Base-by-base conservation (phyloP, 2,329 filamentous ascomycete genomes). In the Arachnopeziza araneosa region DNA sequence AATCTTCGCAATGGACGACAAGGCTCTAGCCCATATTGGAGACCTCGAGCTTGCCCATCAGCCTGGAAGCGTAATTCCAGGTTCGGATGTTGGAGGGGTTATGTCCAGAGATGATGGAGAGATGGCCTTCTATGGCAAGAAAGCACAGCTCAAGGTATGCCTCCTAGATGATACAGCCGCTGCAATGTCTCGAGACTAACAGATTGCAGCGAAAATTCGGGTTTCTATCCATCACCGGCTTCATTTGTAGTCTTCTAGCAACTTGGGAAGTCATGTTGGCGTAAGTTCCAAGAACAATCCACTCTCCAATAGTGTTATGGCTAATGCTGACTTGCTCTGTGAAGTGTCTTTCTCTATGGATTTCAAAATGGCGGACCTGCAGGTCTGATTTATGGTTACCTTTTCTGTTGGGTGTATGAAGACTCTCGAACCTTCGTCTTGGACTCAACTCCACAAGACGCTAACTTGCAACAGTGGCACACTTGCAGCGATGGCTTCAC, bases 121-220 rank as follows among this genome's bases (percentile, higher is more conserved):
- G 49, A 67, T 69, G 61, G 67, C 67, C 50, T 66, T 62, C 53
- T 68, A 60, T 61, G 68, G 68, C 9, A 69, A 69, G 57, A 63
- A 56, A 22, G 63, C 67, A 50, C 63, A 67, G 50, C 60, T 69
- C 21, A 69, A 66, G 57, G 64, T 67, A 58, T 22, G 57, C 36
- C 2, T 44, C 2, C 17, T 14, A 12, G 2, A 12, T 44, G 2
- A 2, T 44, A 3, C 17, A 14, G 36, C 36, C 36, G 10, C 17
- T 3, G 36, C 36, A 44, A 44, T 12, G 17, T 3, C 36, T 44
- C 36, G 17, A 44, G 12, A 44, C 36, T 57, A 24, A 57, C 30
- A 19, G 2, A 10, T 21, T 44, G 6, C 51, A 66, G 64, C 57
- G 64, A 30, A 64, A 61, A 24, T 66, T 66, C 50, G 63, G 65